phyloP scores from a whole-genome alignment of 1,284 basidiomycete genomes.

The Stygiomarasmius scandens region DNA sequence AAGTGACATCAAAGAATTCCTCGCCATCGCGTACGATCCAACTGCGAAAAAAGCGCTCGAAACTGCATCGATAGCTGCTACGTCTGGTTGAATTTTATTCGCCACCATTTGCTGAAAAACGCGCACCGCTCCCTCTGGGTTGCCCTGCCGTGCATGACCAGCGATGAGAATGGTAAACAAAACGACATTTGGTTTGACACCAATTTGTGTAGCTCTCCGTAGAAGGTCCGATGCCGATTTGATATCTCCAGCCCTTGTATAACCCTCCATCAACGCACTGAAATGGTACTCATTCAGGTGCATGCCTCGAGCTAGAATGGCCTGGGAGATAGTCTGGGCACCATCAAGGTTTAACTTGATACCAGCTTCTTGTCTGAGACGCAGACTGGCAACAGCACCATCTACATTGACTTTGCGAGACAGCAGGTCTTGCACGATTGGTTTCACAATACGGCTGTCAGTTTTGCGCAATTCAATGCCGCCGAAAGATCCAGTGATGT shows the following conservation, averaged over 20 bases:
- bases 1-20: constrained; percentile 54
- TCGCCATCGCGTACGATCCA: constrained; percentile 52
- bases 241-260: constrained; percentile 55
- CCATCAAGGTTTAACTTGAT: constrained; percentile 50
- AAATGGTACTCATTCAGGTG: constrained; percentile 71
- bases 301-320: constrained; percentile 64
- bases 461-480: constrained; percentile 40
- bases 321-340: constrained; percentile 54
- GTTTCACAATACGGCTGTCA: constrained; percentile 38
- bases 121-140: constrained; percentile 53
- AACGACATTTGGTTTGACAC: constrained; percentile 57
- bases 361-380: constrained; percentile 62
- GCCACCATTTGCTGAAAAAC: constrained; percentile 67
- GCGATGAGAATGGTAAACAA: constrained; percentile 76
- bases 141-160: constrained; percentile 61
- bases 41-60: constrained; percentile 63
- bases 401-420: constrained; percentile 55
- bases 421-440: constrained; percentile 50
- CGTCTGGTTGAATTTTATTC: constrained; percentile 62
- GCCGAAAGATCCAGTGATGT: constrained; percentile 51
- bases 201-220: constrained; percentile 47
- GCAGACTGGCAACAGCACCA: constrained; percentile 55
- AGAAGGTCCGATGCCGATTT: constrained; percentile 54
- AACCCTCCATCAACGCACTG: constrained; percentile 70
- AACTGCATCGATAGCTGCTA: constrained; percentile 69